Evolutionary conservation across 2,329 filamentous ascomycete species (phyloP).

Genomic region (Cladosporium velox): DNA sequence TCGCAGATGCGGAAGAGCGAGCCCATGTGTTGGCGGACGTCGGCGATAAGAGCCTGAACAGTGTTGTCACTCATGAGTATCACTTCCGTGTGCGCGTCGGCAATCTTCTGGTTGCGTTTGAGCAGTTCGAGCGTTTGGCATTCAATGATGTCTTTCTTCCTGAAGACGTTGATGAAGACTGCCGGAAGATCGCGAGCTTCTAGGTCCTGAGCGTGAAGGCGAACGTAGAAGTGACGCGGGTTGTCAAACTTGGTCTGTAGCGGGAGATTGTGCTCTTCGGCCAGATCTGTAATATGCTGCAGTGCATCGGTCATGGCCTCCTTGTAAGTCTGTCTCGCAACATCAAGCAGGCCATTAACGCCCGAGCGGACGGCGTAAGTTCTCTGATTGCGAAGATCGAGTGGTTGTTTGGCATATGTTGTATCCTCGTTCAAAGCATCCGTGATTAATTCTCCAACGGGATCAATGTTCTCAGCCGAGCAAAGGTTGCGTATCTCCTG

Average conservation of each 20-base stretch:
- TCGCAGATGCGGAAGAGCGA: conserved; percentile 82
- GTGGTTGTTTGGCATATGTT: conserved; percentile 71
- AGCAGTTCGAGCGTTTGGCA: conserved; percentile 85
- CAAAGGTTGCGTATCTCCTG: conserved; percentile 69
- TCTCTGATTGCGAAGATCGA: conserved; percentile 86
- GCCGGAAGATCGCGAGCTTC: conserved; percentile 62
- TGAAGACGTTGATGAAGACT: conserved; percentile 74
- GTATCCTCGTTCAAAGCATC: conserved; percentile 78
- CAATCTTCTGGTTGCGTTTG: conserved; percentile 73
- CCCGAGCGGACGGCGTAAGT: conserved; percentile 88
- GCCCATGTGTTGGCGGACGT: conserved; percentile 71
- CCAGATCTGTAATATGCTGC: conserved; percentile 67
- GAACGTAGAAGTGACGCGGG: conserved; percentile 77
- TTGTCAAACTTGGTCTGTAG: conserved; percentile 75
- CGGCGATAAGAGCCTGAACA: conserved; percentile 69
- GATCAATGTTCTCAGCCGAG: conserved; percentile 60
- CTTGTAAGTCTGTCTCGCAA: conserved; percentile 85
- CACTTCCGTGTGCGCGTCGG: conserved; percentile 80
- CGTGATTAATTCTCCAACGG: conserved; percentile 66
- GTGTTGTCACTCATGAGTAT: conserved; percentile 76
- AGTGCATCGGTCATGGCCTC: conserved; percentile 80
- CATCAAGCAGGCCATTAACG: conserved; percentile 82
- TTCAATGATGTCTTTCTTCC: conserved; percentile 74
- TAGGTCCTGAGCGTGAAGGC: conserved; percentile 63
- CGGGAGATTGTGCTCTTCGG: conserved; percentile 58